Conservation (phyloP, 306 rosid species). For the Astragalus glycyphyllos region DNA sequence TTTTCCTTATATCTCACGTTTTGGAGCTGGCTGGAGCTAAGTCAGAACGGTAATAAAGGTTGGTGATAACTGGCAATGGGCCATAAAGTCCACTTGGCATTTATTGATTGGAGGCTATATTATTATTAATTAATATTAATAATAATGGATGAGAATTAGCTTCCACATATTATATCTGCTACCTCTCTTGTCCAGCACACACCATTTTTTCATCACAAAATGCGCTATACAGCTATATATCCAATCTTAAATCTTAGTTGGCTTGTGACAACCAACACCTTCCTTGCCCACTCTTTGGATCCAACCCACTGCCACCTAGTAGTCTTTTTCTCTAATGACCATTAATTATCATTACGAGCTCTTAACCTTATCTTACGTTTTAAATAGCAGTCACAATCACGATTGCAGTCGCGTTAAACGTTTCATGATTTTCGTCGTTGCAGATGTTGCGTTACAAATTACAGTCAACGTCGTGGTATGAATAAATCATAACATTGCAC, state of each 20-base stretch:
- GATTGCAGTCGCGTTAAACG: no score
- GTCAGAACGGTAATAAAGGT: slow-evolving; percentile 32
- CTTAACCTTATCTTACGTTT: no score
- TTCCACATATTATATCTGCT: slow-evolving; percentile 35
- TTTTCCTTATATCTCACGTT: slow-evolving; percentile 40
- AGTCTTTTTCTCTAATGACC: neutral
- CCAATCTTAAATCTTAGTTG: slow-evolving; percentile 47
- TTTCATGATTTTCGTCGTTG: no score
- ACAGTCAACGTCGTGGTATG: no score
- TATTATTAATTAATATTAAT: neutral
- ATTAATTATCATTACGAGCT: neutral
- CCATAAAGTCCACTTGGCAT: slow-evolving; percentile 47
- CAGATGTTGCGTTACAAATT: no score
- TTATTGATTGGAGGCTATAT: slow-evolving; percentile 33
- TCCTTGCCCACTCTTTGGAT: slow-evolving; percentile 2
- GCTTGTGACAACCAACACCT: neutral
- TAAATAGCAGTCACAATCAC: no score
- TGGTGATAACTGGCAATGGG: slow-evolving; percentile 48
- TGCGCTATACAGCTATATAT: slow-evolving; percentile 52
- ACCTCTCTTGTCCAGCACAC: neutral
- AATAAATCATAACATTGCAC: no score
- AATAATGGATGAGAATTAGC: slow-evolving; percentile 10
- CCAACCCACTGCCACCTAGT: slow-evolving; percentile 46
- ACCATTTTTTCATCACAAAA: slow-evolving; percentile 37
- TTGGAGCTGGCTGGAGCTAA: slow-evolving; percentile 39